phyloP scores from a whole-genome alignment of 2,329 filamentous ascomycete genomes.

The Cladosporium colombiae region DNA sequence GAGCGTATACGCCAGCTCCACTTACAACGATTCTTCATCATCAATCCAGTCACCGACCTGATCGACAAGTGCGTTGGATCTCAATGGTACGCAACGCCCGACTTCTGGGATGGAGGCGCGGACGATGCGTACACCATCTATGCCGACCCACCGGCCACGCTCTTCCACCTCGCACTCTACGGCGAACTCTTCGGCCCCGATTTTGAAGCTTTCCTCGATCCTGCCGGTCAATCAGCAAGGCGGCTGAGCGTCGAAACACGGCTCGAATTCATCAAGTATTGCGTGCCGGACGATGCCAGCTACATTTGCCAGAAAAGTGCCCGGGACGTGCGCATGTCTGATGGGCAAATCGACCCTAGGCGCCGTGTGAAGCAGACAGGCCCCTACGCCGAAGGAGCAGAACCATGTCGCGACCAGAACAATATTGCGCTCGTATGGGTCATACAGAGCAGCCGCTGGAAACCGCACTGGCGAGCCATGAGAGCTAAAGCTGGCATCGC shows the following conservation, averaged over 20 bases:
- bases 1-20: constrained; percentile 36
- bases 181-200: constrained; percentile 36
- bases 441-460: constrained; percentile 32
- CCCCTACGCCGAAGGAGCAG: neutral
- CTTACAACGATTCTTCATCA: constrained; percentile 33
- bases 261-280: neutral
- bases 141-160: constrained; percentile 28
- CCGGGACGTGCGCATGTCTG: neutral
- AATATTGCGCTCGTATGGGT: constrained; percentile 26
- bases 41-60: constrained; percentile 38
- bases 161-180: constrained; percentile 39
- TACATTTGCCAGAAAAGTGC: neutral
- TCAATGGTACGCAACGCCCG: constrained; percentile 31
- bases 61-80: constrained; percentile 38
- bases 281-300: neutral
- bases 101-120: constrained; percentile 39
- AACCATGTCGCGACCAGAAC: neutral
- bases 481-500: constrained; percentile 20
- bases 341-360: neutral
- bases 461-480: constrained; percentile 31
- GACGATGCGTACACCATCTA: constrained; percentile 34
- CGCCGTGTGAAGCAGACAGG: neutral
- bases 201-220: constrained; percentile 29
- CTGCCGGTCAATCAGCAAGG: constrained; percentile 14
- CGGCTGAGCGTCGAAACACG: neutral